Percentiles rank a stretch among this genome's conserved stretches.
phyloP scores from a whole-genome alignment of 2,329 filamentous ascomycete species.

The Fusarium burgessii region DNA sequence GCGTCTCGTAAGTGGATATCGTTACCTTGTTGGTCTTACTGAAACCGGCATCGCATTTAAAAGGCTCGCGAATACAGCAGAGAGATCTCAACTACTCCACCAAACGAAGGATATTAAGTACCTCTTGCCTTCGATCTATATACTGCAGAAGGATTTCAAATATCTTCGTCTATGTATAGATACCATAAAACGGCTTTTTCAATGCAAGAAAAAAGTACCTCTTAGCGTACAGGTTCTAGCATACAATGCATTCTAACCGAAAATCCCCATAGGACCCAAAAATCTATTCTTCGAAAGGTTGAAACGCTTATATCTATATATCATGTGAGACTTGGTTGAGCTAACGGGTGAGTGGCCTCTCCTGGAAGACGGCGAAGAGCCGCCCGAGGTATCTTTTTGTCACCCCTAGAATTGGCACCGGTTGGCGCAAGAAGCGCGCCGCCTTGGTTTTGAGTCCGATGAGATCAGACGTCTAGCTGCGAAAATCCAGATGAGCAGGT shows the following conservation, averaged over 20 bases:
- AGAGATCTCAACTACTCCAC: neutral
- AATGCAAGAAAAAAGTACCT: neutral
- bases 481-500: conserved; percentile 3
- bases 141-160: conserved; percentile 17
- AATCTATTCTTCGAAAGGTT: neutral
- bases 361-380: conserved; percentile 1
- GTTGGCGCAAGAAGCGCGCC: neutral
- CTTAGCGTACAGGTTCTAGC: neutral
- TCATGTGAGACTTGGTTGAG: conserved; percentile 14
- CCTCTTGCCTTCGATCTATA: conserved; percentile 10
- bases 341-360: conserved; percentile 9
- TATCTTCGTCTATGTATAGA: conserved; percentile 14
- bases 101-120: neutral
- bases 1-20: neutral
- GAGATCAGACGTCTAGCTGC: neutral
- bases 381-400: neutral
- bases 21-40: neutral
- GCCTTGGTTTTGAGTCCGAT: conserved; percentile 3
- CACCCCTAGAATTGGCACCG: neutral
- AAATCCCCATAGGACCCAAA: neutral
- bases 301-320: conserved; percentile 9
- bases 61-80: neutral
- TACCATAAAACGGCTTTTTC: conserved; percentile 1
- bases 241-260: neutral
- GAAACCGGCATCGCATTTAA: neutral